Conservation (phyloP, 495 filamentous ascomycete species). For the Neurospora sp. region DNA sequence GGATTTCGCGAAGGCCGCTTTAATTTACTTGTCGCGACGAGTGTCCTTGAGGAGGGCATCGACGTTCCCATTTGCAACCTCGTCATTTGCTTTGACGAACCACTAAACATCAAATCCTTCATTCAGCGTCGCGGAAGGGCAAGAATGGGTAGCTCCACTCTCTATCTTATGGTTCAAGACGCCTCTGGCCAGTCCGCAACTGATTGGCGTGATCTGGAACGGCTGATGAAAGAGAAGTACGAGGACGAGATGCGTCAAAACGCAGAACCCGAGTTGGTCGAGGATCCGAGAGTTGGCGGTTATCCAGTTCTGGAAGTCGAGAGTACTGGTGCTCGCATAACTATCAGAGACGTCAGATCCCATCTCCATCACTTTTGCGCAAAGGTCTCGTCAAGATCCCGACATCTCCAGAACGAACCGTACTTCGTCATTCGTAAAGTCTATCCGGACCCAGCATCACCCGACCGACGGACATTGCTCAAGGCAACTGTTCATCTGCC, state of each 20-base stretch:
- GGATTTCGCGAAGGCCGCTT: conserved; percentile 57
- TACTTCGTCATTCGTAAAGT: conserved; percentile 32
- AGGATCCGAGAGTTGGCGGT: conserved; percentile 40
- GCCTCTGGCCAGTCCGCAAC: conserved; percentile 18
- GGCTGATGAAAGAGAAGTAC: conserved; percentile 63
- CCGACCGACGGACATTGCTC: conserved; percentile 11
- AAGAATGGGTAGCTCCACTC: conserved; percentile 57
- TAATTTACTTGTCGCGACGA: conserved; percentile 76
- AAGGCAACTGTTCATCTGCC: conserved; percentile 61
- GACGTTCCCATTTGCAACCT: conserved; percentile 78
- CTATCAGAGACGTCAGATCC: conserved; percentile 54
- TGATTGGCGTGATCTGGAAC: conserved; percentile 56
- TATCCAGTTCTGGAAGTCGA: conserved; percentile 39
- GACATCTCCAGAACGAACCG: conserved; percentile 16
- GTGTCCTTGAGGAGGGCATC: conserved; percentile 85
- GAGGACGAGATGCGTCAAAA: conserved; percentile 54
- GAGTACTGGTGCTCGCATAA: conserved; percentile 58
- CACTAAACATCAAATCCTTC: conserved; percentile 70
- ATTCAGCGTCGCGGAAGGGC: conserved; percentile 83
- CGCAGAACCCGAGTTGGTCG: conserved; percentile 35
- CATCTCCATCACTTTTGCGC: conserved; percentile 82
- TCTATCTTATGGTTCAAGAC: conserved; percentile 50
- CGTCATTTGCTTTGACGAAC: conserved; percentile 76
- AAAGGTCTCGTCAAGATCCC: conserved; percentile 39
- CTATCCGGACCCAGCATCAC: background rate